These are phyloP conservation scores for Chalaropsis ovoidea DNA, from an alignment of 2,329 filamentous ascomycete genomes.

Conservation along the genomic window DNA sequence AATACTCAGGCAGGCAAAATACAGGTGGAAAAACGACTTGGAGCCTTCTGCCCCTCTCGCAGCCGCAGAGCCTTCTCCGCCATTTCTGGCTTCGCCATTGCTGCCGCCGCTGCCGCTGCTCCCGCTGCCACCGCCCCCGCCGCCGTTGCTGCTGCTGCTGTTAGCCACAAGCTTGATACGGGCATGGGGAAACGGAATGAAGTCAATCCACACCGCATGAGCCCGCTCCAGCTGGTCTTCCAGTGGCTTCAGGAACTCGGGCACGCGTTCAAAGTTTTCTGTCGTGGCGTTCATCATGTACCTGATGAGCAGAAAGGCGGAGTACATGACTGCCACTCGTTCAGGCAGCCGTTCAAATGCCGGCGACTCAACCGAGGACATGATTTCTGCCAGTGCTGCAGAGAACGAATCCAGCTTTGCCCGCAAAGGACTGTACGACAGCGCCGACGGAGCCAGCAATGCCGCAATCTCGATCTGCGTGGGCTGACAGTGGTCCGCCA, in stretches of 20 bases:
- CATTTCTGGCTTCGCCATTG: background rate
- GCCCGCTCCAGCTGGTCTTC: conserved; percentile 54
- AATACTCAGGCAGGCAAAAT: conserved; percentile 61
- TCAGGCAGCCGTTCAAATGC: conserved; percentile 63
- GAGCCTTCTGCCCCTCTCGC: background rate
- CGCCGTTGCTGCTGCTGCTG: background rate
- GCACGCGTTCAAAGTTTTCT: conserved; percentile 69
- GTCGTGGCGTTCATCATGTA: conserved; percentile 74
- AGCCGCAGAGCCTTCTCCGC: background rate
- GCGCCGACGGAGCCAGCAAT: conserved; percentile 14
- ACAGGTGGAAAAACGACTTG: conserved; percentile 62
- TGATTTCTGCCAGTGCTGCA: conserved; percentile 74
- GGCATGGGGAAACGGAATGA: conserved; percentile 69
- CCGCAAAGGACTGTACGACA: conserved; percentile 15
- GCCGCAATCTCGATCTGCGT: conserved; percentile 22
- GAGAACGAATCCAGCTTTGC: conserved; percentile 46
- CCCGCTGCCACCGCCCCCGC: background rate
- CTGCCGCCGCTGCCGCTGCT: conserved; percentile 35
- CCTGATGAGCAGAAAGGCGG: conserved; percentile 78
- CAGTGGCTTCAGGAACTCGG: conserved; percentile 59
- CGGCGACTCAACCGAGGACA: conserved; percentile 62
- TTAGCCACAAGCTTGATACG: conserved; percentile 52
- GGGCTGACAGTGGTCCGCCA: conserved; percentile 13
- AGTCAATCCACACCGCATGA: conserved; percentile 75
- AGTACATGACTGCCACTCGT: conserved; percentile 68